These are phyloP conservation scores for Acer yangbiense DNA, from an alignment of 345 rosid species.

Conservation along the genomic window DNA sequence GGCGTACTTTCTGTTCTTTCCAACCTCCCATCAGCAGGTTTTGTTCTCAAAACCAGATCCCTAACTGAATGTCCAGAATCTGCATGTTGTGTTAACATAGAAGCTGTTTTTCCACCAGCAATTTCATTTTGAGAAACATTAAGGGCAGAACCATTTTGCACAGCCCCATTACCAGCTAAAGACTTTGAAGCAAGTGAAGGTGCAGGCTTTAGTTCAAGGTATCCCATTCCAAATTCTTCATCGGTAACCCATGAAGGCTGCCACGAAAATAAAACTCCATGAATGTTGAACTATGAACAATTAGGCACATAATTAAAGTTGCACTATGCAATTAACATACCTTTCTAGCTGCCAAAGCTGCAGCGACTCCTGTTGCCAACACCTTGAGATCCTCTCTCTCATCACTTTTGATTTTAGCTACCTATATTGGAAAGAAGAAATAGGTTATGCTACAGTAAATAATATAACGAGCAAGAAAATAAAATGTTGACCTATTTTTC, in stretches of 20 bases:
- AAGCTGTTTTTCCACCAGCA: conserved; percentile 46
- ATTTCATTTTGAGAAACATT: conserved; percentile 59
- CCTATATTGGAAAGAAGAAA: conserved; percentile 42
- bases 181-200: conserved; percentile 63
- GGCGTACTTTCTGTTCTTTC: conserved; percentile 56
- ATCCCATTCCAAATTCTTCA: conserved; percentile 99
- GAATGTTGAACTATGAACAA: neutral
- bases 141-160: conserved; percentile 53
- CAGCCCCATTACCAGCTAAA: conserved; percentile 37
- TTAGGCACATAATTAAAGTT: conserved; percentile 10
- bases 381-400: conserved; percentile 99
- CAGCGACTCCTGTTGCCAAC: conserved; percentile 97
- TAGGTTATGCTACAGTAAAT: conserved; percentile 18
- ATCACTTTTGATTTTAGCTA: conserved; percentile 87
- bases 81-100: conserved; percentile 44
- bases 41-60: conserved; percentile 65
- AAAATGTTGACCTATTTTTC: conserved; percentile 13
- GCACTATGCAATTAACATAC: conserved; percentile 36
- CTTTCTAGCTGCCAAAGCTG: conserved; percentile 98
- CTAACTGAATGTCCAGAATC: conserved; percentile 62
- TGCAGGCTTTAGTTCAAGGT: conserved; percentile 82
- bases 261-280: conserved; percentile 24
- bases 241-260: conserved; percentile 99
- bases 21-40: conserved; percentile 63
- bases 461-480: conserved; percentile 6